A percentile compares a stretch with the other conserved stretches of the same genome.
These are phyloP conservation scores for Hortaea werneckii DNA, from an alignment of 2,329 filamentous ascomycete species.

Conservation along the genomic window DNA sequence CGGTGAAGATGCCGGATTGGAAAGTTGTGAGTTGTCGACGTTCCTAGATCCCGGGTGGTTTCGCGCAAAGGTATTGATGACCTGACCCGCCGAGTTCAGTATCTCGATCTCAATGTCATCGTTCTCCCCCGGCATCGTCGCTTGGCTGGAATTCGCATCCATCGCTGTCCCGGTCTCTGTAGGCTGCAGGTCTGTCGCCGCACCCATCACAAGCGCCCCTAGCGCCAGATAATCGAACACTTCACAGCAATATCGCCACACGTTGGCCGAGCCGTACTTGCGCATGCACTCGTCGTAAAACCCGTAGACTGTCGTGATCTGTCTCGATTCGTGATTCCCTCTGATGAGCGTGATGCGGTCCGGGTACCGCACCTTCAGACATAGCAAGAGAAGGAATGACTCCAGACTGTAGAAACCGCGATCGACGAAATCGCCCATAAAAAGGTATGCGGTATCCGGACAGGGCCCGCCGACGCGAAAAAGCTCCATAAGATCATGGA, in stretches of 20 bases:
- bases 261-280: slow-evolving; percentile 93
- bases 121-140: slow-evolving; percentile 40
- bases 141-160: slow-evolving; percentile 24
- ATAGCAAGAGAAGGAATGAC: slow-evolving; percentile 88
- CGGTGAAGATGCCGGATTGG: slow-evolving; percentile 28
- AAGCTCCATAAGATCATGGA: slow-evolving; percentile 93
- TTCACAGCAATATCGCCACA: slow-evolving; percentile 93
- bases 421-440: slow-evolving; percentile 98
- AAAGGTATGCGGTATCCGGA: slow-evolving; percentile 91
- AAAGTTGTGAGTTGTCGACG: slow-evolving; percentile 14
- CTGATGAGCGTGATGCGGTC: slow-evolving; percentile 94
- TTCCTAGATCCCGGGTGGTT: slow-evolving; percentile 16
- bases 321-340: slow-evolving; percentile 69
- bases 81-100: slow-evolving; percentile 69
- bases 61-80: slow-evolving; percentile 63
- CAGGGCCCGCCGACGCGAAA: slow-evolving; percentile 90
- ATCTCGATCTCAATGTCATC: slow-evolving; percentile 88
- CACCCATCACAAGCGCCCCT: slow-evolving; percentile 82
- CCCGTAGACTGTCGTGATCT: slow-evolving; percentile 95
- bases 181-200: slow-evolving; percentile 54
- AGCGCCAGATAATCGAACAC: slow-evolving; percentile 95
- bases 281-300: slow-evolving; percentile 96
- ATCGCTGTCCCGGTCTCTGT: slow-evolving; percentile 43
- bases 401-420: slow-evolving; percentile 97
- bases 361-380: slow-evolving; percentile 92